Conservation (phyloP, 495 filamentous ascomycete genomes). For the Durotheca rogersii region DNA sequence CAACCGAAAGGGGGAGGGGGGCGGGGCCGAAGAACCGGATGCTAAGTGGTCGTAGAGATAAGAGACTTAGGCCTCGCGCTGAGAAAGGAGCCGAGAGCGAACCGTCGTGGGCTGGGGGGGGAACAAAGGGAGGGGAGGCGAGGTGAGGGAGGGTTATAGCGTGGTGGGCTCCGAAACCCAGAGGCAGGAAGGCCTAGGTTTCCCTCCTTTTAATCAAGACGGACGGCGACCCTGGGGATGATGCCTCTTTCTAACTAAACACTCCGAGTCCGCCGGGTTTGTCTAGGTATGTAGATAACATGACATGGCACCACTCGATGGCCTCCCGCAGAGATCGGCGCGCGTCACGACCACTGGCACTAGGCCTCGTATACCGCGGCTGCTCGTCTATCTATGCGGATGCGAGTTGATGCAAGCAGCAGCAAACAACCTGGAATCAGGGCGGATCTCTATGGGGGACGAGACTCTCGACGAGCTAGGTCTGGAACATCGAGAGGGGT, state of each 20-base stretch:
- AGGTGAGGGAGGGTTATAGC: conserved; percentile 22
- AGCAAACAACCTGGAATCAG: conserved; percentile 30
- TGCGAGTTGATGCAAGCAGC: conserved; percentile 32
- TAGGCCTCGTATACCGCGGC: conserved; percentile 18
- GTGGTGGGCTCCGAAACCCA: conserved; percentile 22
- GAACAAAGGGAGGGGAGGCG: conserved; percentile 26
- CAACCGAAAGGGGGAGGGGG: too few species aligned
- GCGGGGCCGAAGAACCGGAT: conserved; percentile 12
- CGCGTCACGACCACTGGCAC: conserved; percentile 22
- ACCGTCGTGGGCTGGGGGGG: conserved; percentile 8
- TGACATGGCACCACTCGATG: conserved; percentile 35
- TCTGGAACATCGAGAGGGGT: conserved; percentile 11
- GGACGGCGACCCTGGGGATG: too few species aligned
- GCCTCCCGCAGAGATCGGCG: conserved; percentile 28
- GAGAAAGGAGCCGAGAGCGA: conserved; percentile 7
- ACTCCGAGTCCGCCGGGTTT: conserved; percentile 8
- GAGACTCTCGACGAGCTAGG: conserved; percentile 9
- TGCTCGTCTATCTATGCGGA: conserved; percentile 29
- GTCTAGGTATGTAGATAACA: conserved; percentile 30
- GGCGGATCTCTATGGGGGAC: conserved; percentile 27
- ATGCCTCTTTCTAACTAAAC: too few species aligned
- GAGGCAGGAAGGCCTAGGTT: conserved; percentile 13
- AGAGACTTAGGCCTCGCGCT: too few species aligned
- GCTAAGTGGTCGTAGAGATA: conserved; percentile 19
- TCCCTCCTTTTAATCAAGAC: too few species aligned